Evolutionary conservation across 2,329 filamentous ascomycete genomes (phyloP), one percentile per base, ranked within the genome.

Genomic region (Ambrosiella cleistominuta): DNA sequence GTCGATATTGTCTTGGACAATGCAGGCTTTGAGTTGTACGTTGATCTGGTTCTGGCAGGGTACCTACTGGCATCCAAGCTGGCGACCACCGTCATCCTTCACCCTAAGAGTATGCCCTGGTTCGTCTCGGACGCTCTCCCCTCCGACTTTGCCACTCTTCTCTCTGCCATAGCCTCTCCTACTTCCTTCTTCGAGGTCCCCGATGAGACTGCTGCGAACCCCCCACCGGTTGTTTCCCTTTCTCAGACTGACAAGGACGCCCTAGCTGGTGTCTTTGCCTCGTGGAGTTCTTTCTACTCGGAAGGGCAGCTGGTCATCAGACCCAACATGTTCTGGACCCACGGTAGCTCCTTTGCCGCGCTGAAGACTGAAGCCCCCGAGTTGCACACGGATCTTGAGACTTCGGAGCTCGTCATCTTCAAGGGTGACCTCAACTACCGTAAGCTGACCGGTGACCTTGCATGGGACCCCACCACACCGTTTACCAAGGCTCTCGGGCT

Each of bases 391-490:
- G 91, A 97, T 66, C 71, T 98, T 58, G 84, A 89, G 73, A 72
- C 81, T 61, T 87, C 86, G 63, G 87, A 95, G 68, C 75, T 98
- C 15, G 88, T 95, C 11, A 82, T 98, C 58, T 97, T 97, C 75
- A 98, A 98, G 75, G 93, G 93, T 2, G 93, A 98, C 68, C 69
- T 98, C 64, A 98, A 98, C 72, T 98, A 97, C 70, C 78, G 93
- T 61, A 98, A 98, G 70, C 70, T 98, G 63, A 89, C 85, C 37
- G 86, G 81, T 54, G 93, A 98, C 75, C 88, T 79, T 36, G 74
- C 75, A 60, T 98, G 93, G 93, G 82, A 89, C 64, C 77, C 91
- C 1, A 88, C 89, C 0, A 97, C 91, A 0, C 83, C 88, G 0
- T 97, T 97, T 70, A 75, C 77, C 1, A 77, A 85, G 62, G 90